These are phyloP conservation scores for Beauveria sp. DNA, from an alignment of 2,329 filamentous ascomycete species.

Conservation along the genomic window DNA sequence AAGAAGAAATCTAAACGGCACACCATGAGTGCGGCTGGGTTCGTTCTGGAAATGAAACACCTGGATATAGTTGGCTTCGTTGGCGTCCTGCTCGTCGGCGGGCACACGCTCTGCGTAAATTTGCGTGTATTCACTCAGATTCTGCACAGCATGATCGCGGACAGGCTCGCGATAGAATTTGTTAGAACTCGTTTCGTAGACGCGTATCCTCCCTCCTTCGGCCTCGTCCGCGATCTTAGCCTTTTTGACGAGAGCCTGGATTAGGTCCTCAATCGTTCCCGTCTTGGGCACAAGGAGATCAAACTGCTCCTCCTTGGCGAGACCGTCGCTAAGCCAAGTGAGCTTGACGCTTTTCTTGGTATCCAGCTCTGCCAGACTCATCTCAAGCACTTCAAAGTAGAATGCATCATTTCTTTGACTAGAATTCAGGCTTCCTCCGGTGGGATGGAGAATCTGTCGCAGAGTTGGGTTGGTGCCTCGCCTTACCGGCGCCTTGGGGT, in stretches of 20 bases:
- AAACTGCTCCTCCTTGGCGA: slow-evolving; percentile 79
- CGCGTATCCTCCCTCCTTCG: slow-evolving; percentile 60
- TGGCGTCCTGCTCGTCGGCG: slow-evolving; percentile 57
- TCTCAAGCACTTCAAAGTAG: slow-evolving; percentile 90
- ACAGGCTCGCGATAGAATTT: slow-evolving; percentile 76
- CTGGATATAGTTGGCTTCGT: slow-evolving; percentile 56
- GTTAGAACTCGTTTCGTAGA: slow-evolving; percentile 76
- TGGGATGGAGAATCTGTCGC: slow-evolving; percentile 67
- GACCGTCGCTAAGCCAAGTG: slow-evolving; percentile 79
- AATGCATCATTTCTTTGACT: slow-evolving; percentile 69
- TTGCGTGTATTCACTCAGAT: slow-evolving; percentile 77
- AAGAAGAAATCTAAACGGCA: slow-evolving; percentile 85
- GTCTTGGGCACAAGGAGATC: slow-evolving; percentile 86
- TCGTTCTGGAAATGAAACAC: slow-evolving; percentile 94
- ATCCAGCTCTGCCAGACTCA: slow-evolving; percentile 87
- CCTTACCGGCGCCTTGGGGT: slow-evolving; percentile 72
- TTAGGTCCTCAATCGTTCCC: slow-evolving; percentile 70
- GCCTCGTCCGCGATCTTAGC: slow-evolving; percentile 67
- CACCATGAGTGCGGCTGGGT: slow-evolving; percentile 71
- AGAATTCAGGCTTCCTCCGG: slow-evolving; percentile 62
- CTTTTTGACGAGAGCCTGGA: slow-evolving; percentile 72
- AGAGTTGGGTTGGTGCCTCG: slow-evolving; percentile 64
- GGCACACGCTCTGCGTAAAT: slow-evolving; percentile 78
- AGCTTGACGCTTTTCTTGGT: slow-evolving; percentile 84
- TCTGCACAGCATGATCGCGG: slow-evolving; percentile 64